These are phyloP conservation scores for Setaria italica DNA, from an alignment of 202 grass and related monocot genomes.

Conservation along the genomic window DNA sequence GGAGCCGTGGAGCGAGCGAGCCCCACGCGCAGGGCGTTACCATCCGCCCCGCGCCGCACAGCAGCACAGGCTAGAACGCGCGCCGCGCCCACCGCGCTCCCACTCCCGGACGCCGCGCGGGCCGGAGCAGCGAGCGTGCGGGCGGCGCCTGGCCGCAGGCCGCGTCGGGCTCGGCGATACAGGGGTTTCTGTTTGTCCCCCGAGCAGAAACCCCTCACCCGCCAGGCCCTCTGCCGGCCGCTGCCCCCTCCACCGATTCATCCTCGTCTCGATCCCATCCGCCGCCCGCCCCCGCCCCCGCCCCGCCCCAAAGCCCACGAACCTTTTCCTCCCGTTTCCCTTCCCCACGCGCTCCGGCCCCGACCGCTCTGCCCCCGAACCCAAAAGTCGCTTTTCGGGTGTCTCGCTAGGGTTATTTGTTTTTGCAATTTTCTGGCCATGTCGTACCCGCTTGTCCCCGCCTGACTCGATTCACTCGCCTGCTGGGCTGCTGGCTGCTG, in stretches of 20 bases:
- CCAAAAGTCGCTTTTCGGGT: conserved; percentile 52
- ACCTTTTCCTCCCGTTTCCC: conserved; percentile 34
- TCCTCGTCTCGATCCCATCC: conserved; percentile 20
- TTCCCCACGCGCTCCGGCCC: conserved; percentile 22
- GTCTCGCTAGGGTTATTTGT: conserved; percentile 28
- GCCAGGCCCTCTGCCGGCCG: no score
- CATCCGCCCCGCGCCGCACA: no score
- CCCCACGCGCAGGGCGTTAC: not conserved
- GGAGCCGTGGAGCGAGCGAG: not conserved
- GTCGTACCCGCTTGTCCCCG: conserved; percentile 52
- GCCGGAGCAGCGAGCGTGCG: not conserved
- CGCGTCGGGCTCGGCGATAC: conserved; percentile 44
- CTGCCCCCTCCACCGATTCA: not conserved
- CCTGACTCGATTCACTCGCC: conserved; percentile 27
- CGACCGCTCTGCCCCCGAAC: not conserved
- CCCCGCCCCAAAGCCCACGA: not conserved
- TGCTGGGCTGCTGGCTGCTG: not conserved
- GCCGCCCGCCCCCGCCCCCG: no score
- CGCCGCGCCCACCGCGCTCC: conserved; percentile 16
- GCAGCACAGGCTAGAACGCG: not conserved
- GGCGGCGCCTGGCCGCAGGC: not conserved
- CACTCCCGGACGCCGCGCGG: not conserved
- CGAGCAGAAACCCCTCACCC: not conserved
- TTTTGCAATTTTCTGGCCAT: not conserved
- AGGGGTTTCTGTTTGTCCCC: no score